Evolutionary conservation across 805 yeast species (phyloP), one percentile per base, ranked within the genome.

Genomic region (Kuraishia molischiana): DNA sequence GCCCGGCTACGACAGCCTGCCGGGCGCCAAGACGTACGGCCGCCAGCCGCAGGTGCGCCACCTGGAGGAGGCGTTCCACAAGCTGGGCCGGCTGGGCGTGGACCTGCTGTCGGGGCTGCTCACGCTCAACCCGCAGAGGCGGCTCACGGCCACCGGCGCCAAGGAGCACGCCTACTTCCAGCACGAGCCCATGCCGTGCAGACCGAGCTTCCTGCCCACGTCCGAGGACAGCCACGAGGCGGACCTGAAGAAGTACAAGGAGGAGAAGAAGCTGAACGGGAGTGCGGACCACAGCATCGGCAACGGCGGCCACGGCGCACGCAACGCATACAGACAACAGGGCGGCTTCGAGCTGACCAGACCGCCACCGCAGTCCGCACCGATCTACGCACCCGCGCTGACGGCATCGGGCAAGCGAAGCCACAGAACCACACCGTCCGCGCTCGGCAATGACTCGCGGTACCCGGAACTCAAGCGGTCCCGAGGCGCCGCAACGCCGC

Each of bases 201-300:
- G 46, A 11, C 74, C 77, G 0, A 50, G 51, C 5, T 72, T 70
- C 15, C 59, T 87, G 19, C 82, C 86, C 3, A 69, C 69, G 21
- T 82, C 81, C 46, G 89, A 82, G 46, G 95, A 89, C 44, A 76
- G 95, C 43, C 97, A 92, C 55, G 97, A 90, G 56, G 72, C 87
- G 19, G 96, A 86, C 57, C 74, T 74, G 35, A 74, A 75, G 44
- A 65, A 75, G 44, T 67, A 71, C 59, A 68, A 67, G 54, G 63
- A 63, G 52, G 71, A 65, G n/a, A n/a, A n/a, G n/a, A n/a, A n/a
- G n/a, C n/a, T n/a, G n/a, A n/a, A n/a, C n/a, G n/a, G n/a, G n/a
- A n/a, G n/a, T n/a, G n/a, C n/a, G n/a, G n/a, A 28, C 26, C 38
- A 18, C 22, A 24, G 30, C 4, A 24, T 13, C 29, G 24, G 19